Percentiles rank a stretch among this genome's conserved stretches.
Evolutionary conservation across 2,329 filamentous ascomycete genomes (phyloP).

Genomic region (Fusarium sambucinum): DNA sequence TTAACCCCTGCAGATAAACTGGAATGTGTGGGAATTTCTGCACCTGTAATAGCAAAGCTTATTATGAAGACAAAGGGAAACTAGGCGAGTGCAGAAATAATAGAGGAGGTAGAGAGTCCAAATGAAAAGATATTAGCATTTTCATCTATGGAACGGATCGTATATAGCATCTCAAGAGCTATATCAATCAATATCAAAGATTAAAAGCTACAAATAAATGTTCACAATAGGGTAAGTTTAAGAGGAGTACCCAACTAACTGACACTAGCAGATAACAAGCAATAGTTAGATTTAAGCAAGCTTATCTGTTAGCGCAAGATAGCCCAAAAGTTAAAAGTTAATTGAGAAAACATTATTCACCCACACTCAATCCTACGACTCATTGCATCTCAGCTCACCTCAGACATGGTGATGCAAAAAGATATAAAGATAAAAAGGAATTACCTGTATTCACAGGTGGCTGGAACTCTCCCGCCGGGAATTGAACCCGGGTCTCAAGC

Average conservation of each 20-base stretch:
- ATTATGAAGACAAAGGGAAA: background rate
- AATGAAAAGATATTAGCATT: too few relatives aligned
- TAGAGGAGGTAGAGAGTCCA: background rate
- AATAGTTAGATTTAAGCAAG: rapidly evolving
- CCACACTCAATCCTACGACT: too few relatives aligned
- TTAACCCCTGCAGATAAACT: too few relatives aligned
- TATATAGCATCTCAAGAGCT: background rate
- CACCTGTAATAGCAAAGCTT: too few relatives aligned
- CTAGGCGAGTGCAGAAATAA: background rate
- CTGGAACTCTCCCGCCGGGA: slow-evolving; percentile 34
- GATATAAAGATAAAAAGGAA: rapidly evolving
- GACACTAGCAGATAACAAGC: background rate
- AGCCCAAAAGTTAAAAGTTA: background rate
- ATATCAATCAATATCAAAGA: too few relatives aligned
- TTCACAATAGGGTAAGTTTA: background rate
- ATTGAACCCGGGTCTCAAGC: slow-evolving; percentile 36
- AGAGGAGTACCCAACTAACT: too few relatives aligned
- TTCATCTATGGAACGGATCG: background rate
- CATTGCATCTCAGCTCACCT: too few relatives aligned
- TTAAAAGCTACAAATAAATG: background rate
- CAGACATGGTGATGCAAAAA: background rate
- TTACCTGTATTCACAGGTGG: background rate
- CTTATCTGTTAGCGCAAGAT: background rate
- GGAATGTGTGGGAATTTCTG: too few relatives aligned
- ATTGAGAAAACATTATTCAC: background rate